Base-by-base conservation (phyloP, 2,329 filamentous ascomycete species). In the Neonectria coccinea region DNA sequence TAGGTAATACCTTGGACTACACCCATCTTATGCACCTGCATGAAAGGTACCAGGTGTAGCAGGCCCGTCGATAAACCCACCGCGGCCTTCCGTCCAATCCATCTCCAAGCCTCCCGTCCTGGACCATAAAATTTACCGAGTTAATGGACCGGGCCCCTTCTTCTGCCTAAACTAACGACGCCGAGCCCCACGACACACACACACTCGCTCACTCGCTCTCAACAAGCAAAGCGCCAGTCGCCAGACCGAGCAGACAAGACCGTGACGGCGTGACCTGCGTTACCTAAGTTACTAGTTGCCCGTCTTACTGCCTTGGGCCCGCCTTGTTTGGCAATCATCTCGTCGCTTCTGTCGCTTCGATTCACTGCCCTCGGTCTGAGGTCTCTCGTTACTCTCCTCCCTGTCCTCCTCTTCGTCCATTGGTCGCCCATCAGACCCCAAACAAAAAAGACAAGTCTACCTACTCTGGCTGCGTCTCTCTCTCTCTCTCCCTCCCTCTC, bases 141-240 rank as follows among this genome's bases (percentile, higher is more conserved):
- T 65, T 57, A 72, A 56, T 59, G 64, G 69, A 67, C 65, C 67
- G 56, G 62, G 67, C 68, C 36, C 58, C 67, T 65, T 68, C 67
- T 73, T 73, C 70, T 73, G 70, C 70, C 70, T 72, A 72, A 70
- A 70, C 48, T 53, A 70, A 67, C 62, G 56, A 69, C 64, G 64
- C 62, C 67, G 65, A 58, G 62, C 64, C 54, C 70, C 69, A 71
- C 62, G 42, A 67, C 65, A 62, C 68, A 67, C 55, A 66, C 64
- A n/a, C n/a, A n/a, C n/a, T n/a, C n/a, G n/a, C n/a, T n/a, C n/a
- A 53, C 62, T 55, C 51, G 59, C 59, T 55, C 42, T 20, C 56
- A 60, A 60, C 56, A 56, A 60, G 39, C 50, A 54, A 55, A 51
- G 48, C 55, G 29, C 60, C 51, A 44, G 50, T 29, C 42, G 56